These are phyloP conservation scores for Oryza glumipatula DNA, from an alignment of 176 grass and related monocot species.

Conservation along the genomic window DNA sequence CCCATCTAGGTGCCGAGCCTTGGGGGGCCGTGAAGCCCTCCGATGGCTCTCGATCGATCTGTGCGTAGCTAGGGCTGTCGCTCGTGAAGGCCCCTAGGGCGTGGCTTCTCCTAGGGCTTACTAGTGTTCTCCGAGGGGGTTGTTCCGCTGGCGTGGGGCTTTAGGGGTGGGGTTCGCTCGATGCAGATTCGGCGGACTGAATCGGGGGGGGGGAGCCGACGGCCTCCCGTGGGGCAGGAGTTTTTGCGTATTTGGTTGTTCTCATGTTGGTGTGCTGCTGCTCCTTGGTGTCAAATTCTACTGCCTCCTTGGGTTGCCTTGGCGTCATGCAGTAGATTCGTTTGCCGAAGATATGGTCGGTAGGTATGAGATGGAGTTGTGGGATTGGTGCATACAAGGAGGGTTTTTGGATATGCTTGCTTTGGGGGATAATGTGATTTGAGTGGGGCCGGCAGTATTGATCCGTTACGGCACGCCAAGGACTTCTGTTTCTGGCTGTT, in stretches of 20 bases:
- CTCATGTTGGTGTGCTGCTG: background rate
- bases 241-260: too few species aligned
- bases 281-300: background rate
- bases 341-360: background rate
- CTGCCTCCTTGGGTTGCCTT: background rate
- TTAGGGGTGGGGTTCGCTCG: background rate
- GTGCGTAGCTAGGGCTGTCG: background rate
- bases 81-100: background rate
- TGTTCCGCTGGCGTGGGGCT: background rate
- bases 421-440: conserved; percentile 3
- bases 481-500: background rate
- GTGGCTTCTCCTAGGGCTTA: background rate
- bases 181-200: background rate
- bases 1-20: background rate
- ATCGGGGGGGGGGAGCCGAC: background rate
- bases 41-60: background rate
- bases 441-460: background rate
- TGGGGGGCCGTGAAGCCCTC: too few species aligned
- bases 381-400: background rate
- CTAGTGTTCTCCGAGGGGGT: background rate
- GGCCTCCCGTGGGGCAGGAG: background rate
- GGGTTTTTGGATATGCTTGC: background rate
- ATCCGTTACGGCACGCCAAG: background rate
- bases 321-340: background rate
- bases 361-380: background rate